Base-by-base conservation (phyloP, 2,329 filamentous ascomycete genomes). In the Hypoxylon sp. region DNA sequence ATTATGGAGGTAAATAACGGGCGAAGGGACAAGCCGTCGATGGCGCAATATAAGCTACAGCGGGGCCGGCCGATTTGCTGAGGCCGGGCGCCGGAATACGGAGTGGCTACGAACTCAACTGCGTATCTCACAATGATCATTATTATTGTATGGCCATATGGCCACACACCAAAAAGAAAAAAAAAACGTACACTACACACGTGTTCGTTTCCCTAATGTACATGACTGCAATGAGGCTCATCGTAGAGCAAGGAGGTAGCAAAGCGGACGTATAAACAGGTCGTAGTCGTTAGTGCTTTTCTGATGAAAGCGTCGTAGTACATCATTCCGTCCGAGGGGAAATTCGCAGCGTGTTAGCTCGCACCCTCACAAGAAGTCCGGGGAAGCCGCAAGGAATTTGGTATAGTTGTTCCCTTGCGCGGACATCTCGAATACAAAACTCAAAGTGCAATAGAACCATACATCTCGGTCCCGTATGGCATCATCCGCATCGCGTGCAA, bases 41-140 rank as follows among this genome's bases (percentile, higher is more conserved):
- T 71, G 66, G 66, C 63, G 69, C 66, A 60, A 71, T 71, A 48
- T 51, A 29, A 48, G 21, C 32, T 44, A 46, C 35, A 39, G 66
- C 50, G 68, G 62, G 62, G 50, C 65, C 59, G 59, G 21, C 37
- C 59, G 58, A 62, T 47, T 31, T 53, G 19, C n/a, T 57, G 52
- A 51, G 55, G 7, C 65, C 61, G 61, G 61, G 62, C 24, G 65
- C 65, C 56, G 48, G 56, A 65, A 61, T 42, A 46, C 7, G 19
- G 19, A 17, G 6, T 55, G 7, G 24, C 37, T 21, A 21, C 8
- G 6, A 31, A 19, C 29, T 32, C 24, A 57, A n/a, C 24, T 48
- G 17, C 19, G 15, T 57, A 32, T n/a, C 7, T 27, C 48, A 13
- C 21, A 29, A 19, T 29, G 15, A 44, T 19, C 11, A 35, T 47